Evolutionary conservation across 2,329 filamentous ascomycete species (phyloP).

Genomic region (Decorospora gaudefroyi): DNA sequence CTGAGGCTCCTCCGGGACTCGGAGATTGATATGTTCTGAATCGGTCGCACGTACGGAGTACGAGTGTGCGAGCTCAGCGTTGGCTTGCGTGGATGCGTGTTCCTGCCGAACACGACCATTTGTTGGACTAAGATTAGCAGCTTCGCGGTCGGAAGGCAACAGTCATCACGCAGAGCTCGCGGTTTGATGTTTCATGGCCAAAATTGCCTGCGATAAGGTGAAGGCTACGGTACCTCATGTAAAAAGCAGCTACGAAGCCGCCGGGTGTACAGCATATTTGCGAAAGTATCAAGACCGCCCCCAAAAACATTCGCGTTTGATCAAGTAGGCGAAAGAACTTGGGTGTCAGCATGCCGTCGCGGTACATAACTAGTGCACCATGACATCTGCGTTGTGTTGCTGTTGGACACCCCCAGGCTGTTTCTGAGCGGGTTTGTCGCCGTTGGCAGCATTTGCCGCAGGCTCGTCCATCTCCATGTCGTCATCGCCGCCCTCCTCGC

Average conservation of each 20-base stretch:
- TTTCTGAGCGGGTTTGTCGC: slow-evolving; percentile 41
- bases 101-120: no score
- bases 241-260: neutral
- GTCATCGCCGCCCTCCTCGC: slow-evolving; percentile 60
- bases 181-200: slow-evolving; percentile 1
- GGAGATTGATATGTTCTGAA: slow-evolving; percentile 14
- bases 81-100: slow-evolving; percentile 20
- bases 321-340: slow-evolving; percentile 7
- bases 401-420: slow-evolving; percentile 28
- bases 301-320: slow-evolving; percentile 3
- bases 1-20: slow-evolving; percentile 23
- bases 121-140: no score
- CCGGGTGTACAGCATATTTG: slow-evolving; percentile 1
- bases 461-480: slow-evolving; percentile 64
- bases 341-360: neutral
- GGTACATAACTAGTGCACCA: slow-evolving; percentile 45
- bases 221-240: slow-evolving; percentile 9
- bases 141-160: no score
- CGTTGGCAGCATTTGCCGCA: slow-evolving; percentile 42
- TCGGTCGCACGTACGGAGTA: no score
- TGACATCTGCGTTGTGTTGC: slow-evolving; percentile 43
- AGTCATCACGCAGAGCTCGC: slow-evolving; percentile 1
- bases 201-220: neutral
- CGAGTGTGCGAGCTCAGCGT: slow-evolving; percentile 15
- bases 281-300: slow-evolving; percentile 1